Evolutionary conservation across 371 early-diverging fungal genomes (phyloP).

Genomic region (Vairimorpha apis): DNA sequence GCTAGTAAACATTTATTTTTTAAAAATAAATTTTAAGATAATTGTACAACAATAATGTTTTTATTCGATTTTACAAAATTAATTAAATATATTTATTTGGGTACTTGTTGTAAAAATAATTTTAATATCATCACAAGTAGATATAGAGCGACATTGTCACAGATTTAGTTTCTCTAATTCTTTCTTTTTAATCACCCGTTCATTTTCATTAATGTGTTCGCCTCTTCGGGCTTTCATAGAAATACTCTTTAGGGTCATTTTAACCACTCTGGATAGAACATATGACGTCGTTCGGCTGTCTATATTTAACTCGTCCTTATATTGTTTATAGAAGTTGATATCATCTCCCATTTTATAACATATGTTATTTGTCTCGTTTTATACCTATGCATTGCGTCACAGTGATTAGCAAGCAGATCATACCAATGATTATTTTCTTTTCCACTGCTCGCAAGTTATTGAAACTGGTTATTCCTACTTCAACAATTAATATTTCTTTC

Average conservation of each 20-base stretch:
- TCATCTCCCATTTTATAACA: not conserved
- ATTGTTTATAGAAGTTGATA: too few relatives aligned
- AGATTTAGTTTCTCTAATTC: too few relatives aligned
- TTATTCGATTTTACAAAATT: too few relatives aligned
- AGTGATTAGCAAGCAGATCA: not conserved
- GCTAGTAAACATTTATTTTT: too few relatives aligned
- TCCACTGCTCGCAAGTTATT: not conserved
- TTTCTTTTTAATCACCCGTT: too few relatives aligned
- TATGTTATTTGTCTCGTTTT: not conserved
- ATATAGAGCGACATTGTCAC: too few relatives aligned
- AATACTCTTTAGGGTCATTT: not conserved
- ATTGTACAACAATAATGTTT: too few relatives aligned
- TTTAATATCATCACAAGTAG: too few relatives aligned
- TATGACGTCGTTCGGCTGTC: not conserved
- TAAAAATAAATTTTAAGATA: too few relatives aligned
- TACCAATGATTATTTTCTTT: not conserved
- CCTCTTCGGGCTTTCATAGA: constrained; percentile 1
- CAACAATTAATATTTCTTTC: not conserved
- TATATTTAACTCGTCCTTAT: not conserved
- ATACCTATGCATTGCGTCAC: not conserved
- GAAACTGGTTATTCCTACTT: not conserved
- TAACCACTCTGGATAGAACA: not conserved
- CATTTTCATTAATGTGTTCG: not conserved
- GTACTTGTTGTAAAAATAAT: too few relatives aligned
- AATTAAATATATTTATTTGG: too few relatives aligned